Conservation (phyloP, 805 yeast genomes). For the Starmerella ratchasimensis region DNA sequence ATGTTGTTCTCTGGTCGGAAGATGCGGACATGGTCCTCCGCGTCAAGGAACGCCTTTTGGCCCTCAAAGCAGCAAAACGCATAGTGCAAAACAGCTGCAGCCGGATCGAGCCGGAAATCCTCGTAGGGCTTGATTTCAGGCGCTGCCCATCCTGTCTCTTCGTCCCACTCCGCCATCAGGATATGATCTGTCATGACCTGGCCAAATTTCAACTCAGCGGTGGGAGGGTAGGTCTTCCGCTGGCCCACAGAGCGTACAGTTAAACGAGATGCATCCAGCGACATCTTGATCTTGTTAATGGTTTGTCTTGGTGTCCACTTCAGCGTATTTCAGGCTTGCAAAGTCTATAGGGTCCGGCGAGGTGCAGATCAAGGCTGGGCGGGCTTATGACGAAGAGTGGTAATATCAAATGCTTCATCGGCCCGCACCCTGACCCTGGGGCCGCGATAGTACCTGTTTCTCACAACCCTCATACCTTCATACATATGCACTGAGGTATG, state of each 20-base stretch:
- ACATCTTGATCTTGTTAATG: slow-evolving; percentile 4
- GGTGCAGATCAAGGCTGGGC: too few species aligned
- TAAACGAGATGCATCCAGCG: slow-evolving; percentile 42
- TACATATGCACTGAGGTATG: too few species aligned
- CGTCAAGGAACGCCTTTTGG: slow-evolving; percentile 71
- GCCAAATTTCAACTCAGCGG: slow-evolving; percentile 55
- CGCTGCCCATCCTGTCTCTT: slow-evolving; percentile 66
- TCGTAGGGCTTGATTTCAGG: slow-evolving; percentile 85
- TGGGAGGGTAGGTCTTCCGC: slow-evolving; percentile 44
- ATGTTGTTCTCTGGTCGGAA: slow-evolving; percentile 89
- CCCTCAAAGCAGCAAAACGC: slow-evolving; percentile 95
- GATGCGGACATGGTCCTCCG: slow-evolving; percentile 49
- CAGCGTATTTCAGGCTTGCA: too few species aligned
- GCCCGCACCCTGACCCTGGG: too few species aligned
- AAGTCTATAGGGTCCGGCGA: too few species aligned
- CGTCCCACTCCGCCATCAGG: slow-evolving; percentile 74
- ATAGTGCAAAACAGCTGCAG: slow-evolving; percentile 85
- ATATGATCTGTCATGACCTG: slow-evolving; percentile 73
- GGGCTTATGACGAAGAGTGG: too few species aligned
- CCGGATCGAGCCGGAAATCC: slow-evolving; percentile 64
- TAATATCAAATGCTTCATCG: too few species aligned
- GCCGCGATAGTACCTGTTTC: too few species aligned
- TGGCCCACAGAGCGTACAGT: slow-evolving; percentile 32
- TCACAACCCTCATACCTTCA: too few species aligned
- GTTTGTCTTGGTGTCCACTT: too few species aligned